Evolutionary conservation across 352 stramenopile species (phyloP).

Genomic region (Pythium insidiosum): DNA sequence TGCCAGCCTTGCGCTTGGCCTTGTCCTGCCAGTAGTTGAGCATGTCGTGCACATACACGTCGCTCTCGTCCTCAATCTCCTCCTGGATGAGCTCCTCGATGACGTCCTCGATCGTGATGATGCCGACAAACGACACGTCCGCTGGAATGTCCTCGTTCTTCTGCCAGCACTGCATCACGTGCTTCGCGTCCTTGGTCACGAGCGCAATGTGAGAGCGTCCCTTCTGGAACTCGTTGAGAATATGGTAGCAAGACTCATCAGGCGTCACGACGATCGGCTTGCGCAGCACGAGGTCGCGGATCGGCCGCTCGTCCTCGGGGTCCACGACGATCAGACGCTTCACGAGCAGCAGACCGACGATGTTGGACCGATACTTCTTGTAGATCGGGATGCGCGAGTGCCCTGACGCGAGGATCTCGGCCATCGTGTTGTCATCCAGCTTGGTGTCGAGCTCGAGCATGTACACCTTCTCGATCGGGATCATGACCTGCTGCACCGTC

Average conservation of each 20-base stretch:
- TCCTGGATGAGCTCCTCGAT: conserved; percentile 88
- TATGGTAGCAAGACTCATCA: conserved; percentile 73
- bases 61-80: conserved; percentile 88
- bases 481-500: conserved; percentile 84
- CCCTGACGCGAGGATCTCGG: conserved; percentile 77
- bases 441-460: conserved; percentile 78
- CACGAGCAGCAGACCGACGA: conserved; percentile 83
- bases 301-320: conserved; percentile 56
- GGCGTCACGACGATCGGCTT: conserved; percentile 80
- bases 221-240: conserved; percentile 91
- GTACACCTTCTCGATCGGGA: conserved; percentile 80
- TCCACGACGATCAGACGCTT: conserved; percentile 88
- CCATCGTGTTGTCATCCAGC: conserved; percentile 65
- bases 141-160: conserved; percentile 26
- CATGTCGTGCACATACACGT: conserved; percentile 51
- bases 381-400: conserved; percentile 89
- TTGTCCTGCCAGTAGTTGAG: conserved; percentile 49
- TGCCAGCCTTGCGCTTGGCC: conserved; percentile 16
- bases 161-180: conserved; percentile 51
- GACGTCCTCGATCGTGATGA: conserved; percentile 90
- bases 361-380: conserved; percentile 48
- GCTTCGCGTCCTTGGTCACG: conserved; percentile 44
- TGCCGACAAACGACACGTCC: conserved; percentile 62
- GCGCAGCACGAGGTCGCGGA: conserved; percentile 55
- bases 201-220: conserved; percentile 79